Percentiles rank a stretch among this genome's conserved stretches.
phyloP scores from a whole-genome alignment of 129 eudicot species.

The Rutidosis leptorrhynchoides region DNA sequence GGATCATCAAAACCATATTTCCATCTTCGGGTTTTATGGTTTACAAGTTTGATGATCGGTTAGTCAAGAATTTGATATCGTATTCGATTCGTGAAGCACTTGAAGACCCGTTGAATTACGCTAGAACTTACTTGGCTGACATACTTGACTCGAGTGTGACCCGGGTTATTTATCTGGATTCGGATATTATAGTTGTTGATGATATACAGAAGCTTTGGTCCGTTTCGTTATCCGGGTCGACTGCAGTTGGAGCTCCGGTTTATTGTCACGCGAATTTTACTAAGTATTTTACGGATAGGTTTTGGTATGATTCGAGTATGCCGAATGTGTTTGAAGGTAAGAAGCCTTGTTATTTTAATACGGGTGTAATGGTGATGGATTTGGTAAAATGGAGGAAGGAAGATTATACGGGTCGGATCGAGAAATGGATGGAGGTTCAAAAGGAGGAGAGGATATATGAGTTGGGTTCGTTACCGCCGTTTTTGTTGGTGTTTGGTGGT shows the following conservation, averaged over 20 bases:
- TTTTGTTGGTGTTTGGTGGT: conserved; percentile 75
- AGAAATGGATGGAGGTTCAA: conserved; percentile 78
- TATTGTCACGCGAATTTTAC: conserved; percentile 67
- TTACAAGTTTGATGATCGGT: conserved; percentile 40
- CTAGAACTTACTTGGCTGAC: conserved; percentile 56
- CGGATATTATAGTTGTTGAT: conserved; percentile 59
- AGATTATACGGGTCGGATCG: conserved; percentile 50
- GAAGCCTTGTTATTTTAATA: conserved; percentile 63
- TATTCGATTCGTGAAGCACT: conserved; percentile 66
- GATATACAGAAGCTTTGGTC: conserved; percentile 59
- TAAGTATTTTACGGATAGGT: conserved; percentile 43
- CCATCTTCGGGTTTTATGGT: conserved; percentile 51
- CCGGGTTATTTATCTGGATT: conserved; percentile 75
- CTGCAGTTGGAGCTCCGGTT: conserved; percentile 69
- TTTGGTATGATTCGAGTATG: conserved; percentile 48
- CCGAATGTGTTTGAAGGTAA: conserved; percentile 46
- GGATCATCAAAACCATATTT: conserved; percentile 41
- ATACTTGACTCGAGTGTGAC: conserved; percentile 46
- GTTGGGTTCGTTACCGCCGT: conserved; percentile 78
- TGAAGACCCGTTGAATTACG: conserved; percentile 70
- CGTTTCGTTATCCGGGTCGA: conserved; percentile 34
- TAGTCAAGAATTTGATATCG: conserved; percentile 50
- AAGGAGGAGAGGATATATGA: conserved; percentile 64
- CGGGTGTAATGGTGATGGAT: conserved; percentile 86
- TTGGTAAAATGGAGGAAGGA: conserved; percentile 59